These are phyloP conservation scores for Lentinula raphanica DNA, from an alignment of 768 basidiomycete genomes.

Conservation along the genomic window DNA sequence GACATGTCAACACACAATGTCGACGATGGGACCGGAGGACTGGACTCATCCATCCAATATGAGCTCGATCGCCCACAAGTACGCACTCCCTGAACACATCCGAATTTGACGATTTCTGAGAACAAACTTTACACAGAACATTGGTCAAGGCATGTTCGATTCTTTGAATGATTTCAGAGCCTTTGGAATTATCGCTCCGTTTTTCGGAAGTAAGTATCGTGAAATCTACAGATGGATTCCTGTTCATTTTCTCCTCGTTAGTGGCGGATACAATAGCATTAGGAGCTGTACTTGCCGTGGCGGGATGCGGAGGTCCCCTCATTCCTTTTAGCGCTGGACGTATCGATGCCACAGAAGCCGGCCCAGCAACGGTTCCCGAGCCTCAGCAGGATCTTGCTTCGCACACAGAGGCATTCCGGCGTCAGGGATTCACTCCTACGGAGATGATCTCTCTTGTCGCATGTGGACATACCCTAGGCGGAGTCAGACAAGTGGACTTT, in stretches of 20 bases:
- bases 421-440: conserved; percentile 32
- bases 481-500: conserved; percentile 11
- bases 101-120: background rate
- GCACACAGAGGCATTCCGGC: conserved; percentile 34
- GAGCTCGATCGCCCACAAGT: conserved; percentile 40
- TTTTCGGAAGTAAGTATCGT: conserved; percentile 33
- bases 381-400: conserved; percentile 36
- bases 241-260: conserved; percentile 10
- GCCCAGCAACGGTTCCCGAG: conserved; percentile 36
- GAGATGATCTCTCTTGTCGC: conserved; percentile 13
- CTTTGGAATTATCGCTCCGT: conserved; percentile 32
- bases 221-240: no score
- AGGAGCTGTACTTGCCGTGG: conserved; percentile 30
- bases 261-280: conserved; percentile 42
- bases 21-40: conserved; percentile 41
- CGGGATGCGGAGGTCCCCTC: conserved; percentile 42
- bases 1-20: conserved; percentile 44
- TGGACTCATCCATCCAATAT: conserved; percentile 46
- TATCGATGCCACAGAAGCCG: conserved; percentile 33
- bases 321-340: conserved; percentile 39
- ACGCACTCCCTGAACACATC: conserved; percentile 7
- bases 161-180: conserved; percentile 36
- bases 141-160: conserved; percentile 40
- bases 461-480: conserved; percentile 11
- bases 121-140: conserved; percentile 30